A percentile compares a stretch with the other conserved stretches of the same genome.
Evolutionary conservation across 1,284 basidiomycete species (phyloP).

Genomic region (Apiotrichum akiyoshidainum): DNA sequence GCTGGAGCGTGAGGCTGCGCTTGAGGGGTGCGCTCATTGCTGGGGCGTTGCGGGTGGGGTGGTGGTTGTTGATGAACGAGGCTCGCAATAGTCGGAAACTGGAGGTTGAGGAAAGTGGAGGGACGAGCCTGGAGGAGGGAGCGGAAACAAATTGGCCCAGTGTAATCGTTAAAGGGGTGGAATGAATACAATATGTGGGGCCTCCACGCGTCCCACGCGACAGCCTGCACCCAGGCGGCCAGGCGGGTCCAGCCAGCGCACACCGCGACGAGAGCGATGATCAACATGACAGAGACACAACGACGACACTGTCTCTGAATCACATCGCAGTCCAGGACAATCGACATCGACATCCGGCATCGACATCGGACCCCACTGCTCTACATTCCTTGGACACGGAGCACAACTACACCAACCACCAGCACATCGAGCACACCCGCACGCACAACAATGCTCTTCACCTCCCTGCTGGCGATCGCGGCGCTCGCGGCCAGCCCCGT

Average conservation of each 20-base stretch:
- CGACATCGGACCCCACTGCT: no score
- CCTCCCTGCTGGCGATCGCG: constrained; percentile 7
- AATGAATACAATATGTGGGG: neutral
- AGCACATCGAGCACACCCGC: neutral
- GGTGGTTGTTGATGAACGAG: no score
- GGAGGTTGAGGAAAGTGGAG: constrained; percentile 1
- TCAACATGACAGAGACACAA: neutral
- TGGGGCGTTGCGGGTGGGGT: neutral
- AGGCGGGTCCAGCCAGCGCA: neutral
- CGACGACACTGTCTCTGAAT: neutral
- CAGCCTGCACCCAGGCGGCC: no score
- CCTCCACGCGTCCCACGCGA: neutral
- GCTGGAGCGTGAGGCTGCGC: constrained; percentile 7
- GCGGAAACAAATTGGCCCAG: neutral
- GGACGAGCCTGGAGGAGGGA: no score
- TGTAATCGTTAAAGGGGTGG: neutral
- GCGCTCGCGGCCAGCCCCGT: constrained; percentile 8
- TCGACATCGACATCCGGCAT: no score
- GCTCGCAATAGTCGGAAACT: no score
- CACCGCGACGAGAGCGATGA: neutral
- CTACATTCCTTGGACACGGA: neutral
- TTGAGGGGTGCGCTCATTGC: constrained; percentile 1
- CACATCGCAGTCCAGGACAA: neutral
- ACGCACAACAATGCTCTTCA: constrained; percentile 2
- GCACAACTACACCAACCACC: neutral